Conservation (phyloP, 2,329 filamentous ascomycete genomes). For the Fusarium sp. region DNA sequence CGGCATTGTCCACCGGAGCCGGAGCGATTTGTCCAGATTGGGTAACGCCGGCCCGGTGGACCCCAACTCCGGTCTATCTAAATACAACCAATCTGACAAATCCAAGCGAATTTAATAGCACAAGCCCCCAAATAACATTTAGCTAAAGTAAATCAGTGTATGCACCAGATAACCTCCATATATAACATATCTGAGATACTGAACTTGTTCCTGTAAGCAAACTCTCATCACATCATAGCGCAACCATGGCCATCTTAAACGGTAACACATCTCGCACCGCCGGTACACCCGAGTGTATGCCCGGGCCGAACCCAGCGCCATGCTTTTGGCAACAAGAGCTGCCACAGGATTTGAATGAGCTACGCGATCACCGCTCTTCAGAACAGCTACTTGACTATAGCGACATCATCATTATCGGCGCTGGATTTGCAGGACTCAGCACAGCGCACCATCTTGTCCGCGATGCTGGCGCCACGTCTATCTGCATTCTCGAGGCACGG, state of each 20-base stretch:
- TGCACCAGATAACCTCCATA: neutral
- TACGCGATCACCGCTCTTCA: neutral
- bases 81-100: neutral
- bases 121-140: neutral
- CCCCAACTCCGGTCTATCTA: too few relatives aligned
- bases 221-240: neutral
- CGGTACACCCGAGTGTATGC: constrained; percentile 10
- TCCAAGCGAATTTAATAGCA: neutral
- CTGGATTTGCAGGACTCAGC: constrained; percentile 5
- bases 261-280: neutral
- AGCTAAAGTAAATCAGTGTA: neutral
- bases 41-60: constrained; percentile 5
- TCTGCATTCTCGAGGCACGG: constrained; percentile 6
- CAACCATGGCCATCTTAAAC: constrained; percentile 7
- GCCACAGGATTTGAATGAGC: neutral
- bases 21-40: neutral
- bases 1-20: constrained; percentile 6
- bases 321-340: constrained; percentile 9
- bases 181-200: neutral
- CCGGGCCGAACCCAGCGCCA: neutral
- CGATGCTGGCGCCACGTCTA: neutral
- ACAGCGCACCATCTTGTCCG: constrained; percentile 3
- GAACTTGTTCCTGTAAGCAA: neutral
- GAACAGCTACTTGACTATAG: neutral
- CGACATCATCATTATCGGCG: constrained; percentile 8